Percentiles rank a stretch among this genome's conserved stretches.
Conservation (phyloP, 768 basidiomycete species). For the Termitomyces sp. region DNA sequence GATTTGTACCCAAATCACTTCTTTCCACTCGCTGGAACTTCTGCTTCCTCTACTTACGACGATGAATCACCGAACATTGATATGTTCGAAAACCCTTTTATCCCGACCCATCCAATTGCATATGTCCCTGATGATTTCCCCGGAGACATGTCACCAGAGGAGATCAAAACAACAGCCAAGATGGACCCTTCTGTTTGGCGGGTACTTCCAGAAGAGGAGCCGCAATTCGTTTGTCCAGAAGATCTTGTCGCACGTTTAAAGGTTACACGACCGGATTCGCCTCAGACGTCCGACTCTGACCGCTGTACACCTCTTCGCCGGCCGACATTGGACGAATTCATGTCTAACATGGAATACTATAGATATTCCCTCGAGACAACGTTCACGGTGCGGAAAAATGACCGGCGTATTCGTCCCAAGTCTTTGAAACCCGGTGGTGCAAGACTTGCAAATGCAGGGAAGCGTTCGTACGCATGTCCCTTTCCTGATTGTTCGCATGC, state of each 20-base stretch:
- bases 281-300: neutral
- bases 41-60: neutral
- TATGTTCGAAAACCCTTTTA: slow-evolving; percentile 1
- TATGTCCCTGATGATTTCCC: slow-evolving; percentile 1
- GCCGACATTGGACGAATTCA: slow-evolving; percentile 9
- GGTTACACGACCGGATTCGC: neutral
- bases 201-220: neutral
- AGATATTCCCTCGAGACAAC: neutral
- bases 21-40: neutral
- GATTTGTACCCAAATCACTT: neutral
- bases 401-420: neutral
- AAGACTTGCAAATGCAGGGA: neutral
- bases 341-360: slow-evolving; percentile 5
- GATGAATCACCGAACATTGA: neutral
- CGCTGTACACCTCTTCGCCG: neutral
- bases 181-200: slow-evolving; percentile 8
- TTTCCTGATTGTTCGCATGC: slow-evolving; percentile 5
- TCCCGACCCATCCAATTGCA: neutral
- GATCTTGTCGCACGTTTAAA: neutral
- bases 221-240: neutral
- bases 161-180: neutral
- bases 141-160: neutral
- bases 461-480: neutral
- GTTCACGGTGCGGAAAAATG: neutral
- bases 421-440: neutral